Evolutionary conservation across 1,139 yeast species (phyloP).

Genomic region (Spencermartinsiella ligniputridi): DNA sequence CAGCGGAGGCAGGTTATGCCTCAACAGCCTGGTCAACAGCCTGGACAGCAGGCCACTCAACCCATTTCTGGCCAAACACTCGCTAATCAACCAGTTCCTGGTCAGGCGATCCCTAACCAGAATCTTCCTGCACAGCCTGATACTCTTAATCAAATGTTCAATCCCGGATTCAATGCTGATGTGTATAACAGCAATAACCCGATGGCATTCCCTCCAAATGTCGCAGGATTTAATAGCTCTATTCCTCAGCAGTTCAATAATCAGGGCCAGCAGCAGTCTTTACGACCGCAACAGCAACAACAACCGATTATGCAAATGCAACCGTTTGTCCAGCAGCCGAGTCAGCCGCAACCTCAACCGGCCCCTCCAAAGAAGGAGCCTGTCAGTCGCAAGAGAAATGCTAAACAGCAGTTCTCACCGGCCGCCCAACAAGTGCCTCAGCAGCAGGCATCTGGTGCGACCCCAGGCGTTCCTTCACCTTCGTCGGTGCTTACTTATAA

Average conservation of each 20-base stretch:
- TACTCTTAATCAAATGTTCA: background rate
- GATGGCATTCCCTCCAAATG: background rate
- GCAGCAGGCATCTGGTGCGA: slow-evolving; percentile 8
- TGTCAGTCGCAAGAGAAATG: slow-evolving; percentile 1
- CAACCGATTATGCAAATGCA: slow-evolving; percentile 8
- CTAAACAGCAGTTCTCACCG: slow-evolving; percentile 6
- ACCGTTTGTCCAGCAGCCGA: slow-evolving; percentile 11
- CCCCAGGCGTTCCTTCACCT: slow-evolving; percentile 18
- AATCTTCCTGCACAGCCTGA: background rate
- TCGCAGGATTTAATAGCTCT: background rate
- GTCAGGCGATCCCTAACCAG: background rate
- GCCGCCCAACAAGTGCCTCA: slow-evolving; percentile 11
- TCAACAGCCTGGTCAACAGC: background rate
- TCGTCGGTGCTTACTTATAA: slow-evolving; percentile 28
- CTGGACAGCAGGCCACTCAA: background rate
- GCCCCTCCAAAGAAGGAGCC: slow-evolving; percentile 5
- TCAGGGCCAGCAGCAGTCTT: slow-evolving; percentile 6
- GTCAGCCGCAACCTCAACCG: slow-evolving; percentile 10
- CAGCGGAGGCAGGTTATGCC: slow-evolving; percentile 3
- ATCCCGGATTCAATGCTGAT: background rate
- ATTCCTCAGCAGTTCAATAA: background rate
- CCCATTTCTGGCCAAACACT: too few relatives aligned
- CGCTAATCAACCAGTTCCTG: too few relatives aligned
- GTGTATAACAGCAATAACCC: slow-evolving; percentile 1
- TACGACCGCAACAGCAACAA: slow-evolving; percentile 9